Evolutionary conservation across 164 flowering plant species (phyloP), one percentile per base, ranked within the genome.

Genomic region (Tinospora cordifolia): DNA sequence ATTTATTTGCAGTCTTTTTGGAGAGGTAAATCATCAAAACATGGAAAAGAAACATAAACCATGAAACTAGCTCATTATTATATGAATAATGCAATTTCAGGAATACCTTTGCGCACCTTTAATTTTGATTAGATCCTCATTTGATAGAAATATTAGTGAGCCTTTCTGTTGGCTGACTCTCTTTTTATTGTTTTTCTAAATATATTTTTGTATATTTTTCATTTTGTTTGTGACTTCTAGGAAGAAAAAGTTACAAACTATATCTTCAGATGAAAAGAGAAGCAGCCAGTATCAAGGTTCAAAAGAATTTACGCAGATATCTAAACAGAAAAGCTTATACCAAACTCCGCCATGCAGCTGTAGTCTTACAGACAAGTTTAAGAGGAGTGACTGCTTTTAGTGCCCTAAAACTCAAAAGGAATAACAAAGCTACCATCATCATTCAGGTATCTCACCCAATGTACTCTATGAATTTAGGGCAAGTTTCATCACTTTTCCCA

Each of bases 251-350:
- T 74, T 79, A 84, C 71, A 81, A 84, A 74, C 46, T 75, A 34
- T 88, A 74, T 76, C 82, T 75, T 59, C 38, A 60, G 59, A 74
- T 83, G 84, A 83, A 72, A 65, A 82, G 74, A 79, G 90, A 88
- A 63, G 83, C 81, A 57, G 88, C 97, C 73, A 84, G 88, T 51
- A 65, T 88, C n/a, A 84, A 81, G 78, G 82, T 95, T 69, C 98
- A 95, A 80, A 92, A 82, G 64, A 77, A 79, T 70, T 65, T 76
- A 36, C 89, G 91, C 59, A 71, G 88, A 75, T 76, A 78, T 65
- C 41, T 76, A 24, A 74, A 84, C 8, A 84, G 82, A 72, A 87
- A 70, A 69, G 69, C 76, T 12, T 92, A 87, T 60, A 72, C 30
- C 8, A 65, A 51, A 25, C 69, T 84, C 25, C 74, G 75, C 47